Evolutionary conservation across 768 basidiomycete genomes (phyloP), one percentile per base, ranked within the genome.

Genomic region (Boletus barrowsii): DNA sequence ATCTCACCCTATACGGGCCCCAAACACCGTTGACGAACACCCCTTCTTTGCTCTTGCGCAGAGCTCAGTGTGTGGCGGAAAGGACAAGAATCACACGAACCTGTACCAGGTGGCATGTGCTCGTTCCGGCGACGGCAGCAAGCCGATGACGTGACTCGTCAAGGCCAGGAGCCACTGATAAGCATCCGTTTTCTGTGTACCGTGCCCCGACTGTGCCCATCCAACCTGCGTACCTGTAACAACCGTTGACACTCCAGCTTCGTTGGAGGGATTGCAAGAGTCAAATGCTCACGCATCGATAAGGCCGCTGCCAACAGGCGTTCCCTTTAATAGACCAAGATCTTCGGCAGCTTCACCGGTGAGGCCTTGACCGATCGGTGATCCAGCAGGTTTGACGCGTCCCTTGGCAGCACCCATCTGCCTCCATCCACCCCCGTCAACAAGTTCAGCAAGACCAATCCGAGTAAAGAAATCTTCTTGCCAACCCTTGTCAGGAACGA

Each of bases 61-160:
- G 17, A 20, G 14, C 26, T 60, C 29, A 60, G 48, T 32, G 20
- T 13, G 22, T 6, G 35, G 20, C 17, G 7, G 4, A 43, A 32
- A 46, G 14, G 8, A 40, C 10, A 14, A 17, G 10, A 35, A 26
- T 39, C 2, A 54, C 14, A 62, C 71, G 32, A 49, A 88, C 89
- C 77, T 93, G 93, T 1, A 96, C 88, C 42, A 99, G 79, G 72
- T 98, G 91, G 67, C 97, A 98, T 7, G 95, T 98, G 62, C 90
- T 93, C 6, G 96, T 99, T 10, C 97, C 97, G 26, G 97, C 97
- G 52, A 95, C 88, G 43, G 88, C 93, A 4, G 95, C 96, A 18
- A 99, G 76, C 39, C 96, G 79, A 63, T 90, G 84, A 14, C 79
- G 75, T 7, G 91, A 91, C 59, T 96, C 90, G 7, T 85, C 79